phyloP scores from a whole-genome alignment of 495 filamentous ascomycete genomes.

The Neurospora sp. region DNA sequence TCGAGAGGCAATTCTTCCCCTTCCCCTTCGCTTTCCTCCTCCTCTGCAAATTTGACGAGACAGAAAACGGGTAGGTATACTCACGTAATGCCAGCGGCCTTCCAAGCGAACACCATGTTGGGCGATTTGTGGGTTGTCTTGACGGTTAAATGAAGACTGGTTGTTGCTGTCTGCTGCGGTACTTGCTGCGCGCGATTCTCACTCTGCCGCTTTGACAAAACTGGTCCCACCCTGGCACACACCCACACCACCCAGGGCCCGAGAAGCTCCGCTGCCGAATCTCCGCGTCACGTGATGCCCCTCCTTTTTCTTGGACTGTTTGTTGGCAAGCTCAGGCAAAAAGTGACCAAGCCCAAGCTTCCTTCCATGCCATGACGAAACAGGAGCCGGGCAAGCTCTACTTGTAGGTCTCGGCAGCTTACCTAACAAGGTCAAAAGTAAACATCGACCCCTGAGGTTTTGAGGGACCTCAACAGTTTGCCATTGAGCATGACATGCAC shows the following conservation, averaged over 20 bases:
- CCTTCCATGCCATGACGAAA: neutral
- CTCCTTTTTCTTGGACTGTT: neutral
- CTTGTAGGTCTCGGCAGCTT: neutral
- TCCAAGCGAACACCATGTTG: slow-evolving; percentile 98
- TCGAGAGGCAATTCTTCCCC: neutral
- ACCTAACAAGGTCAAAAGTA: neutral
- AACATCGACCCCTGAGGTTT: neutral
- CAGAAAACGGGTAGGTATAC: slow-evolving; percentile 19
- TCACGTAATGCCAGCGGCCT: slow-evolving; percentile 93
- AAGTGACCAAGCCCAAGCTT: neutral
- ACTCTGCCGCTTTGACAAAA: slow-evolving; percentile 11
- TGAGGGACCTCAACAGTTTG: neutral
- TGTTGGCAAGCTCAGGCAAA: neutral
- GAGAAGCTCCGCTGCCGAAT: slow-evolving; percentile 24
- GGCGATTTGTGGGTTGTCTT: slow-evolving; percentile 22
- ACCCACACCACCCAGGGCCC: neutral
- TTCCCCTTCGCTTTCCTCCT: neutral
- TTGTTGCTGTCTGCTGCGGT: neutral
- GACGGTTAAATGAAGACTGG: neutral
- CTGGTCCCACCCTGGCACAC: slow-evolving; percentile 11
- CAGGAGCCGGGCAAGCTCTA: neutral
- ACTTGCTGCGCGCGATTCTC: neutral
- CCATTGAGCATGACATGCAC: neutral
- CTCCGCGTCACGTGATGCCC: slow-evolving; percentile 21
- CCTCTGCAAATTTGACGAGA: too few species aligned